A percentile compares a stretch with the other conserved stretches of the same genome.
These are phyloP conservation scores for Pseudotsuga menziesii DNA, from an alignment of 75 land plant genomes.

Conservation along the genomic window DNA sequence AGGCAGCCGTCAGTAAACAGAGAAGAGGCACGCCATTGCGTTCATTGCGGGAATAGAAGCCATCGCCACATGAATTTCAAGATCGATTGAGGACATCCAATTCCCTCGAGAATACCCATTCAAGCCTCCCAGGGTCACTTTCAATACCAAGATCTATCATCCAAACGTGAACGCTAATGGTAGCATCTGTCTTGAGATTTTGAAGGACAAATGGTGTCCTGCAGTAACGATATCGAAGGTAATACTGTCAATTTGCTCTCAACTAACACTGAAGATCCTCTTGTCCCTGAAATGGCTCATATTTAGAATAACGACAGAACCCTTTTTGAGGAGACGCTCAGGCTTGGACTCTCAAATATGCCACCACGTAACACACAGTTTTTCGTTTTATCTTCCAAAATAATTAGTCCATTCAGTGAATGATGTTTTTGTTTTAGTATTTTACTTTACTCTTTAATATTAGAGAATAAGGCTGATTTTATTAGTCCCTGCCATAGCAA, in stretches of 20 bases:
- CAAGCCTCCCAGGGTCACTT: not conserved
- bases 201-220: slow-evolving; percentile 35
- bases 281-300: slow-evolving; percentile 29
- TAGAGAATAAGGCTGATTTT: no score
- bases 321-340: slow-evolving; percentile 26
- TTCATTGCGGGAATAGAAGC: no score
- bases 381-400: no score
- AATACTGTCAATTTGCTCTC: slow-evolving; percentile 15
- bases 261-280: slow-evolving; percentile 24
- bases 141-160: slow-evolving; percentile 20
- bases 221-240: slow-evolving; percentile 24
- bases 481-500: no score
- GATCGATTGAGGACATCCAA: no score
- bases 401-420: no score
- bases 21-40: no score
- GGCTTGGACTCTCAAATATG: slow-evolving; percentile 30
- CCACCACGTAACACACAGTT: not conserved
- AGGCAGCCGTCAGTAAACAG: no score
- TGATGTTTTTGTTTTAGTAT: no score
- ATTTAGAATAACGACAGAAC: slow-evolving; percentile 22
- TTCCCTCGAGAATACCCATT: no score
- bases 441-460: no score
- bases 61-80: no score
- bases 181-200: slow-evolving; percentile 27
- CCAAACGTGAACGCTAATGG: slow-evolving; percentile 35